A percentile compares a stretch with the other conserved stretches of the same genome.
Conservation (phyloP, 169 alveolate species). For the Amoebophrya sp. region DNA sequence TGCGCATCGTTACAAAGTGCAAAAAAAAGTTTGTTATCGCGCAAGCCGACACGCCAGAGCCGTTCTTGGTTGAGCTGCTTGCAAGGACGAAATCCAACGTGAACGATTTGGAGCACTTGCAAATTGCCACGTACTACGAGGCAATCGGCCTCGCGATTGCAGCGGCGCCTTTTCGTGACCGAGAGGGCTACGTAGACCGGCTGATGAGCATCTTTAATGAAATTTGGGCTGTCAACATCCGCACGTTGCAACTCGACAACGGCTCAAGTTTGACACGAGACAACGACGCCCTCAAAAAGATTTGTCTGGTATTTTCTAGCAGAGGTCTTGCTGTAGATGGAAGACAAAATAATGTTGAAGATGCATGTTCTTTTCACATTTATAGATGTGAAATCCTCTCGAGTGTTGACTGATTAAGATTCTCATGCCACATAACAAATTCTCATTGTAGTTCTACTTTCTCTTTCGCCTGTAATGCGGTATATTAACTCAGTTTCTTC, state of each 20-base stretch:
- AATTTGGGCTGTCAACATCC: not conserved
- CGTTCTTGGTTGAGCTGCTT: not conserved
- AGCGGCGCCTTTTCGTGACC: not conserved
- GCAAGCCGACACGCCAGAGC: not conserved
- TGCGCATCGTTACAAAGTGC: slow-evolving; percentile 62
- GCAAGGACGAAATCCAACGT: not conserved
- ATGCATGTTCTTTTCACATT: no score
- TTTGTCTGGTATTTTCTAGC: not conserved
- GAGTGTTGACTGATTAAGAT: no score
- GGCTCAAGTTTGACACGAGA: not conserved
- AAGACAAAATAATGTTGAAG: no score
- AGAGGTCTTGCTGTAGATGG: no score
- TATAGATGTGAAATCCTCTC: no score
- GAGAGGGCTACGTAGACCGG: not conserved
- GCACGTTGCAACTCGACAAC: not conserved
- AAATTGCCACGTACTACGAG: slow-evolving; percentile 38
- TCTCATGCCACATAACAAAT: no score
- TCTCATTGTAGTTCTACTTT: no score
- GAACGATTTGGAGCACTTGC: slow-evolving; percentile 42
- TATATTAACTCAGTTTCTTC: not conserved
- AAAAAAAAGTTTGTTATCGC: slow-evolving; percentile 40
- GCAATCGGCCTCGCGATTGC: not conserved
- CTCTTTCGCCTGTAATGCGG: no score
- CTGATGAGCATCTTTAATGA: not conserved
- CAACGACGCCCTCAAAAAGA: not conserved